Evolutionary conservation across 2,329 filamentous ascomycete genomes (phyloP).

Genomic region (Rhexocercosporidium sp.): DNA sequence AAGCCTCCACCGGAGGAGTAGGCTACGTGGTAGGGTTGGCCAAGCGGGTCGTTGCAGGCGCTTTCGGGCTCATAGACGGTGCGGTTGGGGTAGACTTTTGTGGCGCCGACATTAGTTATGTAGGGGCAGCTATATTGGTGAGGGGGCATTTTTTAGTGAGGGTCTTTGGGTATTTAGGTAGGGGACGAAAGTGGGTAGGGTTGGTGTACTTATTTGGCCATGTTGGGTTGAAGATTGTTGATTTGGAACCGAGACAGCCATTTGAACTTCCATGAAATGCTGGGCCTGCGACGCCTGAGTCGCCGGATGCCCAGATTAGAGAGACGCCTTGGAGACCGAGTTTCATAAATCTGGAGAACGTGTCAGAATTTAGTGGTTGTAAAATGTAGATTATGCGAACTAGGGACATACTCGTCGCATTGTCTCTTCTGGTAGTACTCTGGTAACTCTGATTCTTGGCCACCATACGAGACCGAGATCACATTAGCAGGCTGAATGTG

Average conservation of each 20-base stretch:
- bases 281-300: conserved; percentile 47
- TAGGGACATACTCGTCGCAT: conserved; percentile 49
- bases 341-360: conserved; percentile 47
- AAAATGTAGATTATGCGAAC: too few species aligned
- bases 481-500: conserved; percentile 11
- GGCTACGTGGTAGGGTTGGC: conserved; percentile 41
- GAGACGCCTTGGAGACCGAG: conserved; percentile 53
- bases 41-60: conserved; percentile 44
- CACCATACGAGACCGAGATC: conserved; percentile 19
- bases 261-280: conserved; percentile 36
- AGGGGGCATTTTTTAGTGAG: neutral
- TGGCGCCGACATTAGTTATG: conserved; percentile 33
- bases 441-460: conserved; percentile 54
- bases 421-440: conserved; percentile 57
- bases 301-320: conserved; percentile 53
- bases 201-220: conserved; percentile 57
- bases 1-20: conserved; percentile 55
- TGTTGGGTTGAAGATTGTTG: conserved; percentile 49
- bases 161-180: conserved; percentile 49
- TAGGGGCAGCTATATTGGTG: conserved; percentile 46
- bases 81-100: conserved; percentile 32
- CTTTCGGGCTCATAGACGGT: conserved; percentile 38
- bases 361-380: neutral
- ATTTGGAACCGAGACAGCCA: conserved; percentile 50
- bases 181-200: conserved; percentile 54